Base-by-base conservation (phyloP, 2,329 filamentous ascomycete species). In the Diaporthe caulivora region DNA sequence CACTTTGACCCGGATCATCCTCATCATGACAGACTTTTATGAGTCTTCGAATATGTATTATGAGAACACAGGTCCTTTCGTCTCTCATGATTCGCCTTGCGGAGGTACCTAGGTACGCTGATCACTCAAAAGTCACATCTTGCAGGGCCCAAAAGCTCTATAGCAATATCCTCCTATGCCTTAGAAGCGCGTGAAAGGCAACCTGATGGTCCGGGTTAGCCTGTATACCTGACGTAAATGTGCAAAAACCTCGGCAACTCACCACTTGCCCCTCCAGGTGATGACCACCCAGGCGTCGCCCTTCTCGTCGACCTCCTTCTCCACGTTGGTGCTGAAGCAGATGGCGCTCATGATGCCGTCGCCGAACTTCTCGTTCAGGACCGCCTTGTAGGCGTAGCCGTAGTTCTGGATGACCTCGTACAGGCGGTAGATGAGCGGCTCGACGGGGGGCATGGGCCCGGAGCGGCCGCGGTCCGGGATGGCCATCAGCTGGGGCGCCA, bases 301-400 rank as follows among this genome's bases (percentile, higher is more conserved):
- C 79, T 94, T 90, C 75, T 93, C 91, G 81, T 98, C 96, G 1
- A 92, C 92, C 89, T 98, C 96, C 89, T 97, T 97, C 82, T 98
- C 95, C 2, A 98, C 93, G 80, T 95, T 95, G 0, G 95, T 97
- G 69, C 91, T 93, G 83, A 98, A 98, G 21, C 92, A 91, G 80
- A 98, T 98, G 1, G 95, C 96, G 81, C 95, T 97, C 96, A 98
- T 98, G 80, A 98, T 98, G 1, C 96, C 96, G 81, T 95, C 93
- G 0, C 93, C 93, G 80, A 95, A 95, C 87, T 98, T 98, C 89
- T 98, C 96, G 78, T 98, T 98, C 83, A 98, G 82, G 6, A 98
- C 90, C 0, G 95, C 95, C 88, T 98, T 98, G 85, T 97, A 98
- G 0, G 95, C 94, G 82, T 98, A 97, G 1, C 96, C 96, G 80